Evolutionary conservation across 352 stramenopile genomes (phyloP).

Genomic region (Phytopythium oedochilum): DNA sequence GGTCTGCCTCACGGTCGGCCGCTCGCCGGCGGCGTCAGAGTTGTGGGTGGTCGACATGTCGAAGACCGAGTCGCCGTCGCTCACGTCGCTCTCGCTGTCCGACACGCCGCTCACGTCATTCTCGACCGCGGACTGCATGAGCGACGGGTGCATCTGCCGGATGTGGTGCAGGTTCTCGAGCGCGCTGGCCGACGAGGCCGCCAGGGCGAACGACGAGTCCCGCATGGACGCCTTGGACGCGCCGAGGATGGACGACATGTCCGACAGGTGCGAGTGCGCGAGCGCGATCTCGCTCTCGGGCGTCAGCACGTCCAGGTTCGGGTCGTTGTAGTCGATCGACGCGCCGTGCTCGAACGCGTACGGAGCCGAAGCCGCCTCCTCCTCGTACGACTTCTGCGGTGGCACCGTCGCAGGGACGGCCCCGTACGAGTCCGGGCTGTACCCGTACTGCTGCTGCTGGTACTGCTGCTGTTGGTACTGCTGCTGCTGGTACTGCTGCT

Average conservation of each 20-base stretch:
- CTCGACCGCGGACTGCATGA: constrained; percentile 10
- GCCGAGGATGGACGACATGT: constrained; percentile 24
- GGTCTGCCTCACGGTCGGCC: background rate
- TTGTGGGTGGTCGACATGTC: constrained; percentile 24
- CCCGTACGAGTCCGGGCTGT: constrained; percentile 18
- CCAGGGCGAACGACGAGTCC: constrained; percentile 6
- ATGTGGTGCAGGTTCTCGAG: constrained; percentile 12
- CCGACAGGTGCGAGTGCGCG: constrained; percentile 29
- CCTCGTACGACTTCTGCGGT: constrained; percentile 6
- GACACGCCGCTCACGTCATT: constrained; percentile 31
- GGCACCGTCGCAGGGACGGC: constrained; percentile 2
- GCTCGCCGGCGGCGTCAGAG: background rate
- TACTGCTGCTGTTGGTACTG: background rate
- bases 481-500: constrained; percentile 2
- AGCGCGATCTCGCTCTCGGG: constrained; percentile 53
- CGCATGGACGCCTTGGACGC: constrained; percentile 15
- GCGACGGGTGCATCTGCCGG: constrained; percentile 19
- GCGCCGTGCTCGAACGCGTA: constrained; percentile 9
- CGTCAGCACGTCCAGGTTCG: constrained; percentile 53
- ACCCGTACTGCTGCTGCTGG: constrained; percentile 8
- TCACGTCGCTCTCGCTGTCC: constrained; percentile 24
- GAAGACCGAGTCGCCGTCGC: constrained; percentile 32
- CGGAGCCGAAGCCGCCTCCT: constrained; percentile 13
- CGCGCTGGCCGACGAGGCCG: constrained; percentile 21
- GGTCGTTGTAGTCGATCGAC: constrained; percentile 42